A percentile compares a stretch with the other conserved stretches of the same genome.
These are phyloP conservation scores for Lichtheimia ramosa DNA, from an alignment of 371 early-diverging fungal species.

Conservation along the genomic window DNA sequence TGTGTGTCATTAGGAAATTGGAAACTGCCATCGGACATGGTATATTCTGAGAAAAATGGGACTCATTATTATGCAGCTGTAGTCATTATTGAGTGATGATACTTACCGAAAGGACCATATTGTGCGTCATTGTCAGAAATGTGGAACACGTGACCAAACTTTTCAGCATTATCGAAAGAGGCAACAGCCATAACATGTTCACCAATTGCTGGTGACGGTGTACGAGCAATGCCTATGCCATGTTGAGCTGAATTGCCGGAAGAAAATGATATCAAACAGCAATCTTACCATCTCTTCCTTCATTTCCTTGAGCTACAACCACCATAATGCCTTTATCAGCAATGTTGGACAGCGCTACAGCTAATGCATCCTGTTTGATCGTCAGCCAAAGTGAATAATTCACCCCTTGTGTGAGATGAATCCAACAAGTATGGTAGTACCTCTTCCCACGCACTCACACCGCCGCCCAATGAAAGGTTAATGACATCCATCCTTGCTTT, in stretches of 20 bases:
- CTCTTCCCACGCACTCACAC: conserved; percentile 52
- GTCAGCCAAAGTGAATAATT: too few relatives aligned
- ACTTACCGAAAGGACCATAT: background rate
- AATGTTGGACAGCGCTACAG: conserved; percentile 20
- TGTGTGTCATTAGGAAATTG: background rate
- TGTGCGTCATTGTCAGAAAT: conserved; percentile 1
- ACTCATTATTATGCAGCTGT: background rate
- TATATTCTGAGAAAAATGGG: conserved; percentile 4
- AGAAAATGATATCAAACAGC: background rate
- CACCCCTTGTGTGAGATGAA: background rate
- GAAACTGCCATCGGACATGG: background rate
- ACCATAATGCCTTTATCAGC: conserved; percentile 16
- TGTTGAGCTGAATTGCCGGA: background rate
- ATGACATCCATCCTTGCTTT: conserved; percentile 44
- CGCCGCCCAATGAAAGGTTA: conserved; percentile 31
- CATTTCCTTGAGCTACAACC: conserved; percentile 35
- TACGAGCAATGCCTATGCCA: conserved; percentile 19
- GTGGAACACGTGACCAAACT: conserved; percentile 8
- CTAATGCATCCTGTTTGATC: conserved; percentile 15
- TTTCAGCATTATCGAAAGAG: conserved; percentile 14
- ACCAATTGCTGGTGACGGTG: conserved; percentile 20
- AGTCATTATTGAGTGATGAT: too few relatives aligned
- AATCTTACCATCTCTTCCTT: conserved; percentile 27
- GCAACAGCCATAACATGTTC: conserved; percentile 15
- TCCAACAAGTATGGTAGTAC: conserved; percentile 13